These are phyloP conservation scores for Neurospora sp. DNA, from an alignment of 495 filamentous ascomycete genomes.

Conservation along the genomic window DNA sequence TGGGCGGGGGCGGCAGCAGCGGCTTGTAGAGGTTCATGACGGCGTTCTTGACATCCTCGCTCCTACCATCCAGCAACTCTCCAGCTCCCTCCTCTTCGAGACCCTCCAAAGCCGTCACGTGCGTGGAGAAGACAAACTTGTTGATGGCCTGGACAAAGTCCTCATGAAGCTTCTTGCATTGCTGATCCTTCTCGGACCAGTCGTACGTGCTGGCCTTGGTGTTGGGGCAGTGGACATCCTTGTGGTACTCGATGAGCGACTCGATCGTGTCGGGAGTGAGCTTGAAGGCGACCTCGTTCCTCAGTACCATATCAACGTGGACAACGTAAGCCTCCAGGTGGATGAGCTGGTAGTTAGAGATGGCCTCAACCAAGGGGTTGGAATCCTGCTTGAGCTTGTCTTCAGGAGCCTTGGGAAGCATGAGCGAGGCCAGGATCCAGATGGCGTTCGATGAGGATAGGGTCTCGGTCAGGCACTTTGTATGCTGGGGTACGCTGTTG, in stretches of 20 bases:
- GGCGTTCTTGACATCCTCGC: conserved; percentile 84
- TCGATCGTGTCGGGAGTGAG: conserved; percentile 96
- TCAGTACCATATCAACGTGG: conserved; percentile 96
- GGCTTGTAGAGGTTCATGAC: conserved; percentile 82
- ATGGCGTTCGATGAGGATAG: conserved; percentile 85
- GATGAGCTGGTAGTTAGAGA: conserved; percentile 91
- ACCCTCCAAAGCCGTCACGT: conserved; percentile 83
- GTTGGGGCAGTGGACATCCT: conserved; percentile 90
- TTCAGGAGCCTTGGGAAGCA: conserved; percentile 86
- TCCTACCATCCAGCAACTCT: conserved; percentile 82
- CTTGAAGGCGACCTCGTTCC: conserved; percentile 98
- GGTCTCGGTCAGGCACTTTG: conserved; percentile 92
- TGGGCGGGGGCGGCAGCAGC: conserved; percentile 83
- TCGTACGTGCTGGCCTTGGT: conserved; percentile 81
- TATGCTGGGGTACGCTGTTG: conserved; percentile 96
- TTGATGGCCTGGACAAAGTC: conserved; percentile 96
- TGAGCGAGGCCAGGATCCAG: conserved; percentile 90
- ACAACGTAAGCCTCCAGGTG: conserved; percentile 97
- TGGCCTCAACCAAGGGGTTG: conserved; percentile 79
- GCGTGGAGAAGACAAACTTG: conserved; percentile 90
- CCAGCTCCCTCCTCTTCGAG: conserved; percentile 95
- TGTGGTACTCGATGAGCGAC: conserved; percentile 89
- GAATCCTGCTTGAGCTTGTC: conserved; percentile 74
- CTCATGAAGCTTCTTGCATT: conserved; percentile 95
- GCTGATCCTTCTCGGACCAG: conserved; percentile 94